Base-by-base conservation (phyloP, 768 basidiomycete genomes). In the Mycena amicta region DNA sequence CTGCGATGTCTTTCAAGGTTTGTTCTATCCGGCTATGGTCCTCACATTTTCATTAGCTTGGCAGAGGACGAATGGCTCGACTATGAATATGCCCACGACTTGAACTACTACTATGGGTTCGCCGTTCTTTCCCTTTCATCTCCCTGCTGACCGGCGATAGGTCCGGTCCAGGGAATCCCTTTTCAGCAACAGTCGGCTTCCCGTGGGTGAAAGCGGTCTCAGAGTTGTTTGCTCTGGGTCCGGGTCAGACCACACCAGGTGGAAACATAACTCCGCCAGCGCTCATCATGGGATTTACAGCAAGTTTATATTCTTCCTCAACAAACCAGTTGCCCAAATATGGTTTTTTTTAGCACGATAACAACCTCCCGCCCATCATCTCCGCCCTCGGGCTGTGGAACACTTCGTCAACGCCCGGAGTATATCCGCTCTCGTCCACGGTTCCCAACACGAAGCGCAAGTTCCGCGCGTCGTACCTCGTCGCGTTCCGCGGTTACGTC, bases 41-140 rank as follows among this genome's bases (percentile, higher is more conserved):
- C 8, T 23, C 23, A 12, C 27, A 2, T 52, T 41, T 5, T 30
- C 16, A 16, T 20, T 46, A n/a, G 37, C 5, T 30, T 47, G 8
- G 12, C 39, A 77, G 76, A 72, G 6, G 61, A 61, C 5, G 79
- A 80, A 62, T 79, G 78, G 79, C 59, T 75, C 6, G 68, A 77
- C 40, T 80, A 79, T 47, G 79, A 80, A 59, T 79, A 80, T 53
- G 77, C 77, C 2, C 61, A 75, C 40, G 79, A 80, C 56, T 67
- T 80, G 47, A 78, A 77, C 59, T 80, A 80, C 50, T 79, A 79
- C 61, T 79, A 79, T 49, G 78, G 78, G 74, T 73, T 20, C n/a
- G n/a, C n/a, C n/a, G n/a, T n/a, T n/a, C n/a, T n/a, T n/a, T n/a
- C n/a, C n/a, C n/a, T n/a, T n/a, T n/a, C n/a, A n/a, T n/a, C n/a